These are phyloP conservation scores for Tuber indicum DNA, from an alignment of 495 filamentous ascomycete genomes.

Conservation along the genomic window DNA sequence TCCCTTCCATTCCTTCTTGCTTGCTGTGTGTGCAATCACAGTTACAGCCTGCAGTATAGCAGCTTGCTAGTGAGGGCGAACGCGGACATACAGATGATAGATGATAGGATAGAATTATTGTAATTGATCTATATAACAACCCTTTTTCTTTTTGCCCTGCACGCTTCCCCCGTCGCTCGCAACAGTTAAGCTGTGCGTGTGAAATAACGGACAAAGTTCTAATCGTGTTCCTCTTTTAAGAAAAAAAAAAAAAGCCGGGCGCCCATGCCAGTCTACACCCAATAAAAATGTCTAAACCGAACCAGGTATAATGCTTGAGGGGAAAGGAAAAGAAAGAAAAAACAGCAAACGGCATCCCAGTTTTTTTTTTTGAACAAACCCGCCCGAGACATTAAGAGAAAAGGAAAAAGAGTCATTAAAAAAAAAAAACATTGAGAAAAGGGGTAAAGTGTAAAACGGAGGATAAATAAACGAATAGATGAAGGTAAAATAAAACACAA, in stretches of 20 bases:
- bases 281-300: slow-evolving; percentile 5
- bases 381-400: slow-evolving; percentile 20
- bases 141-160: background rate
- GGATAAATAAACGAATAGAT: slow-evolving; percentile 20
- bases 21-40: background rate
- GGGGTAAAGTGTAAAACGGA: slow-evolving; percentile 24
- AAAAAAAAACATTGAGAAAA: slow-evolving; percentile 21
- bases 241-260: slow-evolving; percentile 9
- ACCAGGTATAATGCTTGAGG: background rate
- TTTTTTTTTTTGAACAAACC: slow-evolving; percentile 17
- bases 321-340: background rate
- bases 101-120: slow-evolving; percentile 1
- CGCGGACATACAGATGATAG: background rate
- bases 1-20: background rate
- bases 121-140: background rate
- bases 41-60: background rate
- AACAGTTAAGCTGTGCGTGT: background rate
- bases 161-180: background rate
- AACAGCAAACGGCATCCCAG: background rate
- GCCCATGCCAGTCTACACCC: slow-evolving; percentile 1
- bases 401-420: slow-evolving; percentile 21
- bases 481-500: slow-evolving; percentile 17
- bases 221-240: background rate
- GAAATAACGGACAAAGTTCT: background rate
- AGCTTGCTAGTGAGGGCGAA: background rate